phyloP scores from a whole-genome alignment of 129 eudicot species.

The Dittrichia graveolens region DNA sequence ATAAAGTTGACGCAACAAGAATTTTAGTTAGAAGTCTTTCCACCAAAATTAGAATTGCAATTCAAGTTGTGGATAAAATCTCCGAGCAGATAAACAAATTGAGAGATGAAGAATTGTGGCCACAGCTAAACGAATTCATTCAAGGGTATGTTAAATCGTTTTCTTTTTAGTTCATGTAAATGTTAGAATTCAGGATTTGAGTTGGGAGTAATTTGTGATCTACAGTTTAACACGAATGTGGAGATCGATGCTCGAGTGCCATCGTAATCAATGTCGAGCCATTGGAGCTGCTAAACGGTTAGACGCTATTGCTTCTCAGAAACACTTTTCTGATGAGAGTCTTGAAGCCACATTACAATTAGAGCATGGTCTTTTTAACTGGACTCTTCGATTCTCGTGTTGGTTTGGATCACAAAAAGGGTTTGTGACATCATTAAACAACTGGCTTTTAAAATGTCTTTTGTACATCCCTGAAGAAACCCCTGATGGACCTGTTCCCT shows the following conservation, averaged over 20 bases:
- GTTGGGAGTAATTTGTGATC: constrained; percentile 18
- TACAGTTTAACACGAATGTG: constrained; percentile 83
- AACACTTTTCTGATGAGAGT: constrained; percentile 63
- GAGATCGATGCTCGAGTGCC: constrained; percentile 90
- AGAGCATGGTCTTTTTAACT: constrained; percentile 79
- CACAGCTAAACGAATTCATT: constrained; percentile 72
- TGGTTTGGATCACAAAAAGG: constrained; percentile 91
- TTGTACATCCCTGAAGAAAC: constrained; percentile 85
- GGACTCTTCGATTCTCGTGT: constrained; percentile 72
- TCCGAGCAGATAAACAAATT: constrained; percentile 77
- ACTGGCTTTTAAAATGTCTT: constrained; percentile 89
- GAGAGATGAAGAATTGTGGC: constrained; percentile 97
- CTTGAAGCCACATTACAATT: constrained; percentile 82
- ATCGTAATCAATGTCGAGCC: constrained; percentile 76
- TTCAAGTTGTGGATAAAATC: constrained; percentile 86
- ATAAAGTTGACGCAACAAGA: constrained; percentile 78
- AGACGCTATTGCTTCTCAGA: constrained; percentile 74
- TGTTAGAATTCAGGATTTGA: constrained; percentile 15
- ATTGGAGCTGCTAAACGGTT: constrained; percentile 73
- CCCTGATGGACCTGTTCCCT: constrained; percentile 80
- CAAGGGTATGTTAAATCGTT: constrained; percentile 67
- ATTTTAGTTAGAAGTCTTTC: constrained; percentile 70
- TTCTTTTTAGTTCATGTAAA: background rate
- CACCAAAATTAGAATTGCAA: constrained; percentile 86
- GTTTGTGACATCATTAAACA: constrained; percentile 68